Conservation (phyloP, 2,329 filamentous ascomycete genomes). For the Colletotrichum abscissum region DNA sequence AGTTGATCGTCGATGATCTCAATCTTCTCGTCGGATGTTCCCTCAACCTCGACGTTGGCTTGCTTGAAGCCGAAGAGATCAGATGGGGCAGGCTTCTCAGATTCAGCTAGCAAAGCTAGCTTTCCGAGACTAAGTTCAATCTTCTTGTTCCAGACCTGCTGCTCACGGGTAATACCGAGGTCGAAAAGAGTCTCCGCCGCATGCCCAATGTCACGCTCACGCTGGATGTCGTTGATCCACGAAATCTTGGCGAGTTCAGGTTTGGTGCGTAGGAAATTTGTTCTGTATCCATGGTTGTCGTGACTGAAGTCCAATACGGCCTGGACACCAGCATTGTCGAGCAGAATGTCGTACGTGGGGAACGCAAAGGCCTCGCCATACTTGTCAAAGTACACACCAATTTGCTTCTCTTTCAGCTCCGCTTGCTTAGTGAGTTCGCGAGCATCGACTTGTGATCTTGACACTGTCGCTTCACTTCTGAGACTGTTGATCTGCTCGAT, state of each 20-base stretch:
- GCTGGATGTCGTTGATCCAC: slow-evolving; percentile 94
- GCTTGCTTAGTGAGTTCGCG: slow-evolving; percentile 54
- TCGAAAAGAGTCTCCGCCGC: slow-evolving; percentile 78
- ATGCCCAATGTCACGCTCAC: slow-evolving; percentile 78
- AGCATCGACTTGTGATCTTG: slow-evolving; percentile 27
- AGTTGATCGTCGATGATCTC: slow-evolving; percentile 71
- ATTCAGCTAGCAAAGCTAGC: slow-evolving; percentile 77
- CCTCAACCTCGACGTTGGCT: slow-evolving; percentile 51
- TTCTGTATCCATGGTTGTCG: slow-evolving; percentile 78
- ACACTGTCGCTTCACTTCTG: slow-evolving; percentile 32
- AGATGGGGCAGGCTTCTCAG: slow-evolving; percentile 44
- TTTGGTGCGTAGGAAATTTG: slow-evolving; percentile 79
- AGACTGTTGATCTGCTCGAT: slow-evolving; percentile 61
- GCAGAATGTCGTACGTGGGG: slow-evolving; percentile 83
- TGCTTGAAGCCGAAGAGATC: slow-evolving; percentile 41
- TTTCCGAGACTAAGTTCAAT: slow-evolving; percentile 92
- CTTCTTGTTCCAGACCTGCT: slow-evolving; percentile 91
- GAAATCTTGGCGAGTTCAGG: slow-evolving; percentile 80
- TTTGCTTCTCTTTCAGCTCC: slow-evolving; percentile 59
- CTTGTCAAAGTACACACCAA: slow-evolving; percentile 66
- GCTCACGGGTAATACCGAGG: slow-evolving; percentile 77
- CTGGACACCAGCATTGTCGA: slow-evolving; percentile 73
- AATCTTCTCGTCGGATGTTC: slow-evolving; percentile 55
- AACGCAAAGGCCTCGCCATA: slow-evolving; percentile 77
- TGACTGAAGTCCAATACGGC: slow-evolving; percentile 77